Percentiles rank a stretch among this genome's conserved stretches.
Conservation (phyloP, 345 rosid genomes). For the Pugionium dolabratum region DNA sequence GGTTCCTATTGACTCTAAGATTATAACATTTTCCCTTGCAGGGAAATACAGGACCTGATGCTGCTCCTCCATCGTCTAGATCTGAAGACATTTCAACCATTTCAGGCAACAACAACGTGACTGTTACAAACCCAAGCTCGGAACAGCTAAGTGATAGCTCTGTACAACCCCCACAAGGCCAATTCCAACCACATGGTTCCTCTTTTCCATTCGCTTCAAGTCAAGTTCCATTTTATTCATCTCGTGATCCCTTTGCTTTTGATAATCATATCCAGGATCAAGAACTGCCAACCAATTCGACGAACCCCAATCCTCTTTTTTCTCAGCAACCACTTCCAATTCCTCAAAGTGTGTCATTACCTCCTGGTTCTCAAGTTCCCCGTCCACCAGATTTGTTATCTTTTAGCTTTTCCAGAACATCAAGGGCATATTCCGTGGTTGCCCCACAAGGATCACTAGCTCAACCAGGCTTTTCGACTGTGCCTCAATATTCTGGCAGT, state of each 20-base stretch:
- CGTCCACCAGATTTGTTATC: constrained; percentile 45
- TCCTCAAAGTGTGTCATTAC: constrained; percentile 46
- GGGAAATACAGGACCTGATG: constrained; percentile 61
- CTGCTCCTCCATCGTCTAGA: constrained; percentile 39
- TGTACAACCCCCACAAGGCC: constrained; percentile 51
- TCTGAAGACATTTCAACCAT: constrained; percentile 46
- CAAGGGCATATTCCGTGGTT: constrained; percentile 46
- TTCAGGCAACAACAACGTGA: constrained; percentile 40
- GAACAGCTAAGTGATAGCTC: constrained; percentile 39
- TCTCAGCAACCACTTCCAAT: constrained; percentile 50
- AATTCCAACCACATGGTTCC: constrained; percentile 53
- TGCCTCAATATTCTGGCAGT: constrained; percentile 44
- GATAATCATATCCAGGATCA: constrained; percentile 41
- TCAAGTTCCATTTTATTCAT: constrained; percentile 40
- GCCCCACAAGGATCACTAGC: constrained; percentile 46
- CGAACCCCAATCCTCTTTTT: constrained; percentile 45
- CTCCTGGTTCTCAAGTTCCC: constrained; percentile 44
- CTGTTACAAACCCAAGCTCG: constrained; percentile 42
- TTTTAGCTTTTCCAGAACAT: constrained; percentile 39
- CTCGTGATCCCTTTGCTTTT: constrained; percentile 43
- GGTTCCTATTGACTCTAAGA: neutral
- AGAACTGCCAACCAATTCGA: constrained; percentile 40
- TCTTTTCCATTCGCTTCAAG: constrained; percentile 44
- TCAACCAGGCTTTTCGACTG: constrained; percentile 40
- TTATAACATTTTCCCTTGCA: constrained; percentile 34